A percentile compares a stretch with the other conserved stretches of the same genome.
These are phyloP conservation scores for Escallonia herrerae DNA, from an alignment of 129 eudicot species.

Conservation along the genomic window DNA sequence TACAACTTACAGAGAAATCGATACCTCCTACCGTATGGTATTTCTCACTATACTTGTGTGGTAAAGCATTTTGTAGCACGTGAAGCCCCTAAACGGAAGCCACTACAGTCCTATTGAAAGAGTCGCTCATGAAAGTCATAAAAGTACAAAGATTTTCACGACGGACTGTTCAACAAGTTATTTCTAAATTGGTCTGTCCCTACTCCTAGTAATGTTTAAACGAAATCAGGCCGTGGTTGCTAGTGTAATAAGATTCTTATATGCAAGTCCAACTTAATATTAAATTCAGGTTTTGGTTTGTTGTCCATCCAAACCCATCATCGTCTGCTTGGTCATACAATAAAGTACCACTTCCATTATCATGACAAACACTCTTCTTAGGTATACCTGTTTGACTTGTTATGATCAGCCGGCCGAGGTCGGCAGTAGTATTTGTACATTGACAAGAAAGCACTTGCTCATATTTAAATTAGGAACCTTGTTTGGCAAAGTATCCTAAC, in stretches of 20 bases:
- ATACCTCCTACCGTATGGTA: too few relatives aligned
- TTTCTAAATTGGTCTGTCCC: neutral
- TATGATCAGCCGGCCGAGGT: neutral
- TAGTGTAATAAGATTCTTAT: neutral
- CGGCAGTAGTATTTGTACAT: neutral
- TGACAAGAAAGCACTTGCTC: neutral
- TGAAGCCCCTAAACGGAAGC: too few relatives aligned
- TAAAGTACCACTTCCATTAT: too few relatives aligned
- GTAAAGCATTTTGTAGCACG: too few relatives aligned
- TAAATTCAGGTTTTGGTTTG: too few relatives aligned
- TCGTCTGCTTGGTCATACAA: neutral
- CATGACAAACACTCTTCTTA: neutral
- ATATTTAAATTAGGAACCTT: too few relatives aligned
- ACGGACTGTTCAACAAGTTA: neutral
- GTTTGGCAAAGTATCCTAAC: neutral
- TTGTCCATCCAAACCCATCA: neutral
- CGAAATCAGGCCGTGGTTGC: neutral
- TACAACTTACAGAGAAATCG: too few relatives aligned
- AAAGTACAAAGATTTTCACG: neutral
- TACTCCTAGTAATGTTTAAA: neutral
- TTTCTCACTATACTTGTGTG: too few relatives aligned
- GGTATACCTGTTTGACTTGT: too few relatives aligned
- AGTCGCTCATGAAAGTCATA: too few relatives aligned
- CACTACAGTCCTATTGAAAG: too few relatives aligned
- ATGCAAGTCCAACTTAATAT: neutral